Evolutionary conservation across 2,329 filamentous ascomycete genomes (phyloP).

Genomic region (Diaporthe citrichinensis): DNA sequence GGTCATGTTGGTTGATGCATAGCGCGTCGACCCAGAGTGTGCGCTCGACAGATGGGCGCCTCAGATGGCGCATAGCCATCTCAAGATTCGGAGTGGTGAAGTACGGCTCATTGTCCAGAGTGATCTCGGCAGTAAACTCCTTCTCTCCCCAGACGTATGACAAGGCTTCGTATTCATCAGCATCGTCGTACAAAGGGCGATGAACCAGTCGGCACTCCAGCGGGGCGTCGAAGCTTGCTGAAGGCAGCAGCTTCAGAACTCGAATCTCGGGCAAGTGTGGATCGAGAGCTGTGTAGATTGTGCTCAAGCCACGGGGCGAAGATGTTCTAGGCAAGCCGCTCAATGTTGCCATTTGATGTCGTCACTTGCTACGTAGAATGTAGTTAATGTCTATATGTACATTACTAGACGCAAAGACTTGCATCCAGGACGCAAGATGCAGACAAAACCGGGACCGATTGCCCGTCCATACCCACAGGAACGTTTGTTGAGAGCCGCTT

Average conservation of each 20-base stretch:
- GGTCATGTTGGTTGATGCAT: conserved; percentile 43
- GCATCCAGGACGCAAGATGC: neutral
- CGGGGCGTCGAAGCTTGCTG: conserved; percentile 12
- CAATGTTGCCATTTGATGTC: neutral
- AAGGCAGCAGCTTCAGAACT: conserved; percentile 38
- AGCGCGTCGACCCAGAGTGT: conserved; percentile 42
- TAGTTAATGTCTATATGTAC: neutral
- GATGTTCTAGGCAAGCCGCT: neutral
- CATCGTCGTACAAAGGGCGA: conserved; percentile 21
- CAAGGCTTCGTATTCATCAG: conserved; percentile 39
- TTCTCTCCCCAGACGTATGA: conserved; percentile 42
- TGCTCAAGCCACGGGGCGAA: neutral
- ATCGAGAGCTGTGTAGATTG: conserved; percentile 24
- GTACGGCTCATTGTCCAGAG: conserved; percentile 22
- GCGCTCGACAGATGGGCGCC: conserved; percentile 9
- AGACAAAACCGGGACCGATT: neutral
- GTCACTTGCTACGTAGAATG: neutral
- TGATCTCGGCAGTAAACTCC: conserved; percentile 9
- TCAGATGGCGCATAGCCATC: conserved; percentile 37
- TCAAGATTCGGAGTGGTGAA: conserved; percentile 33
- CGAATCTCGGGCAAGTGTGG: conserved; percentile 37
- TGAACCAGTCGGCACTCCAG: conserved; percentile 14
- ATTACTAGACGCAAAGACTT: neutral
- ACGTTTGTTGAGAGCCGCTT: neutral
- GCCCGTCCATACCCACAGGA: neutral